A percentile compares a stretch with the other conserved stretches of the same genome.
These are phyloP conservation scores for Verruconis gallopava DNA, from an alignment of 2,329 filamentous ascomycete genomes.

Conservation along the genomic window DNA sequence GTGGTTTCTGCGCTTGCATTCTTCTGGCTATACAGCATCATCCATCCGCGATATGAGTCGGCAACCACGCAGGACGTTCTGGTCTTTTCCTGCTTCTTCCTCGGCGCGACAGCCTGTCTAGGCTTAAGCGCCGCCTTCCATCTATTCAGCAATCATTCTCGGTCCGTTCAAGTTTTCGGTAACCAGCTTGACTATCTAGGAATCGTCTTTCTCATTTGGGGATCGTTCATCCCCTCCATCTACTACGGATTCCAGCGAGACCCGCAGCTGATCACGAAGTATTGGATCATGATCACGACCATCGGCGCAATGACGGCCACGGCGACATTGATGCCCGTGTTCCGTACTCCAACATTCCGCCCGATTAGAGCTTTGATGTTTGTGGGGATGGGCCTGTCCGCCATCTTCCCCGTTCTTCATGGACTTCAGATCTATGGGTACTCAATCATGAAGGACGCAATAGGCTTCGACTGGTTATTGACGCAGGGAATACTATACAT, in stretches of 20 bases:
- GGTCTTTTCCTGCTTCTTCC: slow-evolving; percentile 27
- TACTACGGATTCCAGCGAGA: slow-evolving; percentile 49
- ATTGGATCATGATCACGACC: slow-evolving; percentile 66
- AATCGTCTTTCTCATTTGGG: slow-evolving; percentile 83
- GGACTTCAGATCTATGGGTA: slow-evolving; percentile 57
- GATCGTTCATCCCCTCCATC: slow-evolving; percentile 77
- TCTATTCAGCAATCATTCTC: slow-evolving; percentile 72
- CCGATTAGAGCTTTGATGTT: slow-evolving; percentile 85
- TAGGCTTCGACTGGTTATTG: slow-evolving; percentile 70
- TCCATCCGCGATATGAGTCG: slow-evolving; percentile 51
- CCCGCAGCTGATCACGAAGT: slow-evolving; percentile 50
- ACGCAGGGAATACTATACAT: slow-evolving; percentile 77
- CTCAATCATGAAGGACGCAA: slow-evolving; percentile 51
- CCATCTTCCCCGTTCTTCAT: slow-evolving; percentile 71
- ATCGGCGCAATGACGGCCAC: slow-evolving; percentile 64
- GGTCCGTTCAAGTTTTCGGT: slow-evolving; percentile 62
- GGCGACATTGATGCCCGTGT: slow-evolving; percentile 68
- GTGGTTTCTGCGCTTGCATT: slow-evolving; percentile 37
- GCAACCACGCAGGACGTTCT: slow-evolving; percentile 23
- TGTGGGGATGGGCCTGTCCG: slow-evolving; percentile 71
- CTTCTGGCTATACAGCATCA: slow-evolving; percentile 40
- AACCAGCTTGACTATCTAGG: slow-evolving; percentile 93
- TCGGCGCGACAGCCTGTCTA: slow-evolving; percentile 30
- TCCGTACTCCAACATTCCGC: slow-evolving; percentile 71
- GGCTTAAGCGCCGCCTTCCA: slow-evolving; percentile 59